Evolutionary conservation across 148 eudicot genomes (phyloP).

Genomic region (Amaranthus palmeri): DNA sequence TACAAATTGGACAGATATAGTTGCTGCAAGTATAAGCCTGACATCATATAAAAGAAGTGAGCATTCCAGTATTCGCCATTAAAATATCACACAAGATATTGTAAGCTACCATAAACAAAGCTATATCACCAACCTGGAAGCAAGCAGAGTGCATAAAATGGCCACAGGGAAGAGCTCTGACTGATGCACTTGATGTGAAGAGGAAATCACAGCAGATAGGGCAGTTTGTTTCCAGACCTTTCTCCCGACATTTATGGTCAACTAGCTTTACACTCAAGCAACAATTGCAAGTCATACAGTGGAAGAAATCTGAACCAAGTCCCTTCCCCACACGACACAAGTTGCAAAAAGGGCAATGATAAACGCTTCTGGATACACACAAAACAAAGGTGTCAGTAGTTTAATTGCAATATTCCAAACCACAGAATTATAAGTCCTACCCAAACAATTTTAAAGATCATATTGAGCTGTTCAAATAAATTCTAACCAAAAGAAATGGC

Average conservation of each 20-base stretch:
- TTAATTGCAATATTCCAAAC: not conserved
- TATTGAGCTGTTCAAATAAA: not conserved
- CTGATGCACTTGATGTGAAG: slow-evolving; percentile 82
- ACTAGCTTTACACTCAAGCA: slow-evolving; percentile 66
- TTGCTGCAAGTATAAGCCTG: slow-evolving; percentile 77
- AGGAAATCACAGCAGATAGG: slow-evolving; percentile 92
- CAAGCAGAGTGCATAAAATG: slow-evolving; percentile 97
- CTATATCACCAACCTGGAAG: slow-evolving; percentile 59
- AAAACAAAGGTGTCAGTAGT: slow-evolving; percentile 10
- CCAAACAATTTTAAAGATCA: not conserved
- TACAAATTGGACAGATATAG: slow-evolving; percentile 85
- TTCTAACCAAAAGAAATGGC: not conserved
- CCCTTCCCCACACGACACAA: slow-evolving; percentile 77
- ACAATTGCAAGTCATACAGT: slow-evolving; percentile 92
- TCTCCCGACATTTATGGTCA: slow-evolving; percentile 87
- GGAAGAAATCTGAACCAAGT: slow-evolving; percentile 82
- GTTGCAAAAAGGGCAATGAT: slow-evolving; percentile 93
- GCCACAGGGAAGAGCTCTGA: slow-evolving; percentile 87
- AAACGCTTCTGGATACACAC: slow-evolving; percentile 53
- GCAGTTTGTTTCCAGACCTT: slow-evolving; percentile 84
- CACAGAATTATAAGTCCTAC: not conserved
- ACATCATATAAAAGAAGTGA: slow-evolving; percentile 13
- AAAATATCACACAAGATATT: not conserved
- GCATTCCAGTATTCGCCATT: not conserved
- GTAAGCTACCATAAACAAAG: slow-evolving; percentile 1